These are phyloP conservation scores for Pleurozium schreberi DNA, from an alignment of 225 moss, liverwort and hornwort genomes.

Conservation along the genomic window DNA sequence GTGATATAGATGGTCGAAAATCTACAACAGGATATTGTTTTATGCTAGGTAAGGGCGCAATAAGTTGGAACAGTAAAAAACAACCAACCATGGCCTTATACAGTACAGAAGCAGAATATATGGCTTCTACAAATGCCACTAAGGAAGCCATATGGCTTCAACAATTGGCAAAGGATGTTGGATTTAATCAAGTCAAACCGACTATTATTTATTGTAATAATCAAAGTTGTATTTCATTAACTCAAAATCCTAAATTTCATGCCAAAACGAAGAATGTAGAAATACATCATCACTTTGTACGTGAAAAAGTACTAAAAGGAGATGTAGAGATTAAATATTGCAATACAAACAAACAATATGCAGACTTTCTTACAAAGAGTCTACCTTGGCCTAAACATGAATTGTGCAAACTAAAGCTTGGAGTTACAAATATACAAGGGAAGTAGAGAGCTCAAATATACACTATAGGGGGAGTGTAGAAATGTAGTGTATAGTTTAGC, in stretches of 20 bases:
- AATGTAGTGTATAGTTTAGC: no score
- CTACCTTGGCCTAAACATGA: neutral
- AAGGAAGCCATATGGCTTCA: neutral
- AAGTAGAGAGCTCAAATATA: no score
- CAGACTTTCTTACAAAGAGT: neutral
- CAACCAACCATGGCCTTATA: neutral
- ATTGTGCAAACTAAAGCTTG: no score
- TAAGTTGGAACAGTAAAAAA: neutral
- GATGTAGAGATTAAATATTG: neutral
- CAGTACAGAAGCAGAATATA: neutral
- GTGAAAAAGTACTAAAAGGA: neutral
- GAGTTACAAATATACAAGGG: no score
- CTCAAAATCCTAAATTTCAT: neutral
- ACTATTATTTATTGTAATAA: neutral
- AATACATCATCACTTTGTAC: neutral
- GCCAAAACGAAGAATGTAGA: neutral
- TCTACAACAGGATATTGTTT: neutral
- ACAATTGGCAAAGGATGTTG: neutral
- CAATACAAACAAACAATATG: neutral
- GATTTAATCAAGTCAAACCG: neutral
- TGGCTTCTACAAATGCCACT: neutral
- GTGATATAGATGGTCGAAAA: neutral
- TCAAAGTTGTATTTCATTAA: neutral
- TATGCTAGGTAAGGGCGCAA: neutral
- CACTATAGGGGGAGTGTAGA: no score